phyloP scores from a whole-genome alignment of 371 early-diverging fungal species.

The Syncephalastrum monosporum region DNA sequence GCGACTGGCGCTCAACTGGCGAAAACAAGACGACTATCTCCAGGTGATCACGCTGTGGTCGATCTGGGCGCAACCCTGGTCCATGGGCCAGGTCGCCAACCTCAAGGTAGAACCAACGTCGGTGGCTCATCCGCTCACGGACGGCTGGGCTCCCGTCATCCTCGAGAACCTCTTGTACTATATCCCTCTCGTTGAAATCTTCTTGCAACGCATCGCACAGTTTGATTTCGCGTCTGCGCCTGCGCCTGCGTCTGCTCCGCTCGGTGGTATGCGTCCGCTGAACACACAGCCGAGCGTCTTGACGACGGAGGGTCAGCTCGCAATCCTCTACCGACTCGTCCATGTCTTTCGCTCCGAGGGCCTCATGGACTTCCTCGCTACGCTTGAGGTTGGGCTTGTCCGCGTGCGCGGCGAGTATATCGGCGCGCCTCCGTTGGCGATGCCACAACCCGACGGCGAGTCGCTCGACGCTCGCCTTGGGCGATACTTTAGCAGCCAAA shows the following conservation, averaged over 20 bases:
- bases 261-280: background rate
- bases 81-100: conserved; percentile 9
- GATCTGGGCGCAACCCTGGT: conserved; percentile 39
- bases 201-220: conserved; percentile 24
- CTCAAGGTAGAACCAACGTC: background rate
- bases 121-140: conserved; percentile 7
- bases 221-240: conserved; percentile 15
- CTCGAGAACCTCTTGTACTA: conserved; percentile 35
- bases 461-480: no score
- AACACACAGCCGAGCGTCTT: background rate
- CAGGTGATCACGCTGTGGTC: conserved; percentile 32
- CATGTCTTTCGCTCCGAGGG: conserved; percentile 23
- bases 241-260: background rate
- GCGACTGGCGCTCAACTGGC: conserved; percentile 33
- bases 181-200: conserved; percentile 23
- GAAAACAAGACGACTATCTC: conserved; percentile 25
- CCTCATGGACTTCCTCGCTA: conserved; percentile 14
- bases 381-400: conserved; percentile 13
- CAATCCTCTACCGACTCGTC: conserved; percentile 23
- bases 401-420: background rate
- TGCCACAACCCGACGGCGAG: background rate
- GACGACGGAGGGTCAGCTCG: conserved; percentile 15
- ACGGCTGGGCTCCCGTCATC: conserved; percentile 25
- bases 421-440: background rate
- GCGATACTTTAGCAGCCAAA: conserved; percentile 9